Evolutionary conservation across 1,284 basidiomycete genomes (phyloP).

Genomic region (Pseudozyma flocculosa): DNA sequence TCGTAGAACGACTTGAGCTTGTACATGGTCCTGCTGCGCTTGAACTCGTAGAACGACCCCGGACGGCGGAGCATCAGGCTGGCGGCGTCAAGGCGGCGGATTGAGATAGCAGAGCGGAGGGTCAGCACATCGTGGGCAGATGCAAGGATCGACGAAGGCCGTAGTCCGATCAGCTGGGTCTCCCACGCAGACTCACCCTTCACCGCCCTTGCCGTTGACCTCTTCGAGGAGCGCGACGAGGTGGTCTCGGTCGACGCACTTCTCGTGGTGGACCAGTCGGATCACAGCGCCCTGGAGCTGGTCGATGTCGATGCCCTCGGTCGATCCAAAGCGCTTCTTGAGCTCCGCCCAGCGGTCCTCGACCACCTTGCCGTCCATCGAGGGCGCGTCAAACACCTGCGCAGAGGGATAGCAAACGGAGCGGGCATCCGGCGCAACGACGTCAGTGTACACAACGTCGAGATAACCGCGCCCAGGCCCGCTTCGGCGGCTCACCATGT

Average conservation of each 20-base stretch:
- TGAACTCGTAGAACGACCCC: conserved; percentile 64
- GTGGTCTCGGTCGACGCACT: conserved; percentile 63
- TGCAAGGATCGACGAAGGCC: no score
- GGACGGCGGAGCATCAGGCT: conserved; percentile 68
- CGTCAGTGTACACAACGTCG: no score
- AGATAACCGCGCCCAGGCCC: no score
- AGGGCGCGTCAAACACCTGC: conserved; percentile 70
- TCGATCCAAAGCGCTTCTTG: conserved; percentile 62
- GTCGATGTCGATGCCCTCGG: conserved; percentile 37
- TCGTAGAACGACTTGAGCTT: conserved; percentile 73
- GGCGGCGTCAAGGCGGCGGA: no score
- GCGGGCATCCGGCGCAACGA: no score
- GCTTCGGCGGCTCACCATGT: conserved; percentile 61
- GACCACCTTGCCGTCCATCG: conserved; percentile 62
- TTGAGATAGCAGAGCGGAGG: no score
- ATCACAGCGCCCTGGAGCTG: conserved; percentile 58
- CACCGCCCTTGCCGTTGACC: conserved; percentile 66
- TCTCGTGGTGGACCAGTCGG: conserved; percentile 64
- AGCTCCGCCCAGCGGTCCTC: conserved; percentile 65
- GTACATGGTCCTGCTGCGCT: conserved; percentile 64
- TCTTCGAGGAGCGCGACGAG: conserved; percentile 65
- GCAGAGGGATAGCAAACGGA: not conserved
- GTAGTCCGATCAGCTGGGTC: no score
- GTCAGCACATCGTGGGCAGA: no score
- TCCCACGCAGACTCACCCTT: conserved; percentile 61